These are phyloP conservation scores for Spizellomyces punctatus DNA, from an alignment of 192 early-diverging fungal genomes.

Conservation along the genomic window DNA sequence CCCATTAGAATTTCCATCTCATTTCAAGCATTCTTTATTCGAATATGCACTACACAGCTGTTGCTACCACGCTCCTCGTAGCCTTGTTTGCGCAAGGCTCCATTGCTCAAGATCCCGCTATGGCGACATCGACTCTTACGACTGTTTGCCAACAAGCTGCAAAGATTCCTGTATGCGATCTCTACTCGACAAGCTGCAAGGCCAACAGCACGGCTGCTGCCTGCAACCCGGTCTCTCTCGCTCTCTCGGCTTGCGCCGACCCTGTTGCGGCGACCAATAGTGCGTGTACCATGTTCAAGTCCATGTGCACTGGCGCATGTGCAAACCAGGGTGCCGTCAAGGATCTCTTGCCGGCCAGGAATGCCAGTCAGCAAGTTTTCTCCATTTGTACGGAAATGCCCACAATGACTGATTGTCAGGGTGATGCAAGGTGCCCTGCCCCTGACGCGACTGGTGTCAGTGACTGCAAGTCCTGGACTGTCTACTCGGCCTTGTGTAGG, in stretches of 20 bases:
- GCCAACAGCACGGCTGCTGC: background rate
- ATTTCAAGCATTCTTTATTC: too few relatives aligned
- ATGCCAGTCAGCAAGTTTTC: background rate
- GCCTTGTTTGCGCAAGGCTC: background rate
- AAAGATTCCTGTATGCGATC: constrained; percentile 24
- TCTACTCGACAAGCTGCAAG: constrained; percentile 15
- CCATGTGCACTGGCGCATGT: background rate
- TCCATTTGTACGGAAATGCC: constrained; percentile 15
- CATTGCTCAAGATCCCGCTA: background rate
- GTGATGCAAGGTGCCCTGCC: constrained; percentile 8
- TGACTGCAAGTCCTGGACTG: constrained; percentile 5
- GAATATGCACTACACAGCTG: background rate
- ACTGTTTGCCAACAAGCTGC: constrained; percentile 12
- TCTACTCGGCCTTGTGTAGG: background rate
- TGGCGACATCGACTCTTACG: background rate
- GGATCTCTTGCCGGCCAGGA: constrained; percentile 9
- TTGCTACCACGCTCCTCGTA: background rate
- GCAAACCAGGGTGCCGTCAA: background rate
- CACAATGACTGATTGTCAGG: constrained; percentile 2
- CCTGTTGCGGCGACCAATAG: background rate
- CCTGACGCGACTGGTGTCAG: constrained; percentile 6
- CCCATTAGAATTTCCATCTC: too few relatives aligned
- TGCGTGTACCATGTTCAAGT: constrained; percentile 4
- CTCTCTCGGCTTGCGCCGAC: constrained; percentile 13
- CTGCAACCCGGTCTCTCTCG: constrained; percentile 16